These are phyloP conservation scores for Rubia occidens DNA, from an alignment of 305 asterid genomes.

Conservation along the genomic window DNA sequence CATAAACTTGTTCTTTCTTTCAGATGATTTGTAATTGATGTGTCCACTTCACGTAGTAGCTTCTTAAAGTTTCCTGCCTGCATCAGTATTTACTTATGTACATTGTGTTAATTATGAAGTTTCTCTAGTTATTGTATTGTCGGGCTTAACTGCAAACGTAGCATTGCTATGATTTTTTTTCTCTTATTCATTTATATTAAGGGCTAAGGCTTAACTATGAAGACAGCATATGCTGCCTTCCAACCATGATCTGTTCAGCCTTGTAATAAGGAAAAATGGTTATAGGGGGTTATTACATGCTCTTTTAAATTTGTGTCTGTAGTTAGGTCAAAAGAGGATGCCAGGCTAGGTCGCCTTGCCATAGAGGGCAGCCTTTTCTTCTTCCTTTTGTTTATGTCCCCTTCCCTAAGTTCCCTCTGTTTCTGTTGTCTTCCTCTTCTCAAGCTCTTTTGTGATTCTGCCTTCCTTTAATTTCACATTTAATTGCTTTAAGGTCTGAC, in stretches of 20 bases:
- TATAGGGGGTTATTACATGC: neutral
- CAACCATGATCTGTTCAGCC: neutral
- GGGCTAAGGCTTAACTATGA: no score
- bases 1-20: neutral
- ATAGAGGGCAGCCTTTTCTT: neutral
- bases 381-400: neutral
- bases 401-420: neutral
- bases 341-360: neutral
- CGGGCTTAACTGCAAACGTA: neutral
- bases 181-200: no score
- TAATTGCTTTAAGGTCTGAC: neutral
- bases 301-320: neutral
- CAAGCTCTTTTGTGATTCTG: neutral
- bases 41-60: neutral
- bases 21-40: constrained; percentile 6
- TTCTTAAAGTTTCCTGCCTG: neutral
- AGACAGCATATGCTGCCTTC: neutral
- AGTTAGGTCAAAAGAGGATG: neutral
- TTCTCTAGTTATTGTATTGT: neutral
- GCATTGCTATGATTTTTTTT: neutral
- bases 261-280: neutral
- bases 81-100: neutral
- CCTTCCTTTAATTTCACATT: neutral
- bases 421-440: neutral
- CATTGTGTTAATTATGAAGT: neutral